Base-by-base conservation (phyloP, 2,329 filamentous ascomycete species). In the Fusarium liriodendri region DNA sequence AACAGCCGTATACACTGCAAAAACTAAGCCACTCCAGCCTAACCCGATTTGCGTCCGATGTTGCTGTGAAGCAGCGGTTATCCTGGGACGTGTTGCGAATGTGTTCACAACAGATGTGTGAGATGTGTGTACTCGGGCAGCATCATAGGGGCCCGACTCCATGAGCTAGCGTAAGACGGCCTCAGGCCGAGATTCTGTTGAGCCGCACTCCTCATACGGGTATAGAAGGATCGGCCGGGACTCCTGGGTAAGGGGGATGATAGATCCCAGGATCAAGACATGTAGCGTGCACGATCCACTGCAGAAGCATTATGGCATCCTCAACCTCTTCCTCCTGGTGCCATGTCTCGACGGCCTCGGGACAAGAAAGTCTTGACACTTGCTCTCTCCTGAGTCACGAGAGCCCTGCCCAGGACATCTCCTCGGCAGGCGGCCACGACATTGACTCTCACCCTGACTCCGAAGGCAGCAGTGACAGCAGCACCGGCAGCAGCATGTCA, bases 151-250 rank as follows among this genome's bases (percentile, higher is more conserved):
- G 66, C 71, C 71, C n/a, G 58, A 73, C 18, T 18, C 37, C 37
- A 20, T 20, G 33, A 47, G 27, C 11, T 54, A 37, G 37, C n/a
- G 61, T 38, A n/a, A 33, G 25, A 37, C 37, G 22, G 52, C 32
- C 32, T 58, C 54, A 38, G 54, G 54, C 22, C 22, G 22, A 22
- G 22, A 27, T 58, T n/a, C 22, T 29, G 25, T 67, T 73, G 67
- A 73, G 70, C 70, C 71, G 62, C 71, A 73, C 35, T 37, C 5
- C 38, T n/a, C 9, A 20, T 32, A 14, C 16, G 33, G 64, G 33
- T 74, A 73, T 52, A 73, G 66, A 73, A 68, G 29, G 47, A 25
- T 33, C 45, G 29, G 10, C 10, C 32, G 47, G 37, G 25, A 29
- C 38, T 52, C n/a, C 25, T 59, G 38, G n/a, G 4, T 32, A 47